Conservation (phyloP, 148 eudicot genomes). For the Simmondsia chinensis region DNA sequence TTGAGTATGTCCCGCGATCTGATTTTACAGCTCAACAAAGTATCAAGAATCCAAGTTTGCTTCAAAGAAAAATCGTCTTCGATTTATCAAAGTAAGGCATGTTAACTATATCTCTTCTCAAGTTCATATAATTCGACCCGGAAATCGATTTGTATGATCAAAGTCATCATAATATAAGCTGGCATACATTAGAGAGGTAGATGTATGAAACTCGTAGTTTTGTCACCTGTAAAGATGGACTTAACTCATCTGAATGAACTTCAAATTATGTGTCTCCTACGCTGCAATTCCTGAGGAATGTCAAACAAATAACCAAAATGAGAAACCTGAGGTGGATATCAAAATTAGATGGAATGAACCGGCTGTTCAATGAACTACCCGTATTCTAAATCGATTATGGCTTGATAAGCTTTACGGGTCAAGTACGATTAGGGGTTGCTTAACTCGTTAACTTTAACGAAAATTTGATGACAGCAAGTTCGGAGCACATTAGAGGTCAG, state of each 20-base stretch:
- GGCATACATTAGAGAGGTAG: constrained; percentile 22
- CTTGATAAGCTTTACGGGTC: too few species aligned
- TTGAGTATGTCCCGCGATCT: constrained; percentile 39
- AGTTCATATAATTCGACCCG: too few species aligned
- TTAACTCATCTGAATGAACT: constrained; percentile 21
- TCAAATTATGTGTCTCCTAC: constrained; percentile 28
- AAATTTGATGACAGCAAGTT: too few species aligned
- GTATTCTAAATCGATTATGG: too few species aligned
- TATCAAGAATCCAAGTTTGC: constrained; percentile 29
- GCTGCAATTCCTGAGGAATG: constrained; percentile 53
- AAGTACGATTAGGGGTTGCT: too few species aligned
- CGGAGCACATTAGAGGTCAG: too few species aligned
- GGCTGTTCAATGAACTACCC: too few species aligned
- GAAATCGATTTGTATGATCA: constrained; percentile 16
- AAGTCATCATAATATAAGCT: constrained; percentile 25
- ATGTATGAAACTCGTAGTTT: constrained; percentile 14
- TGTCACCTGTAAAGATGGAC: constrained; percentile 15
- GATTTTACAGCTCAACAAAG: constrained; percentile 40
- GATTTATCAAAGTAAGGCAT: too few species aligned
- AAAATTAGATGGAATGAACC: too few species aligned
- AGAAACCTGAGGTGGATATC: background rate
- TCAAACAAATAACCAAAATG: background rate
- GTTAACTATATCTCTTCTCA: too few species aligned
- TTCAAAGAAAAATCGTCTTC: too few species aligned
- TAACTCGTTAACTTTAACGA: too few species aligned